Evolutionary conservation across 2,329 filamentous ascomycete genomes (phyloP).

Genomic region (Exophiala oligosperma): DNA sequence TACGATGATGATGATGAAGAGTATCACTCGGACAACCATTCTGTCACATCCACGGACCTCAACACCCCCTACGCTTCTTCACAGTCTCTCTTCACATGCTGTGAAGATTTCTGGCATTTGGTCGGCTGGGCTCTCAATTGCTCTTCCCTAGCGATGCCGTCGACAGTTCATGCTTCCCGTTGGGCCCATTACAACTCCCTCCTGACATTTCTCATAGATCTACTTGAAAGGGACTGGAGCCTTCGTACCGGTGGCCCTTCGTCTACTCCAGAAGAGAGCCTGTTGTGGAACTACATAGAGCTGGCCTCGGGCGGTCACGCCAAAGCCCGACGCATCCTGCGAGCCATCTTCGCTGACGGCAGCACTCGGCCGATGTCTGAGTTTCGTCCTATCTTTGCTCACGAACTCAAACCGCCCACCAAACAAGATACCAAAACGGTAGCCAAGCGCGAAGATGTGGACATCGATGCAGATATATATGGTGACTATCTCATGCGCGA

Average conservation of each 20-base stretch:
- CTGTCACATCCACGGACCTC: constrained; percentile 38
- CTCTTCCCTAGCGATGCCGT: constrained; percentile 58
- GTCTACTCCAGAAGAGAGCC: constrained; percentile 36
- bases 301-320: constrained; percentile 34
- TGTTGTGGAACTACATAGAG: constrained; percentile 46
- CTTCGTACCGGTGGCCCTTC: constrained; percentile 16
- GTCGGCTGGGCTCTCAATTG: constrained; percentile 95
- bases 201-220: constrained; percentile 67
- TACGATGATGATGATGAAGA: constrained; percentile 26
- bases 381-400: constrained; percentile 46
- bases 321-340: constrained; percentile 43
- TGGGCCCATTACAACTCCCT: constrained; percentile 83
- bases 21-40: constrained; percentile 41
- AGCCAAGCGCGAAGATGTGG: constrained; percentile 44
- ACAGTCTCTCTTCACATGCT: constrained; percentile 70
- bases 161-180: constrained; percentile 46
- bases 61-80: constrained; percentile 61
- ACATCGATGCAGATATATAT: constrained; percentile 47
- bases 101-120: constrained; percentile 83
- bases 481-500: constrained; percentile 45
- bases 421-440: constrained; percentile 30
- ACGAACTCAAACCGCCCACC: constrained; percentile 43
- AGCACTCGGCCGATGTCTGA: constrained; percentile 37
- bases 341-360: constrained; percentile 50
- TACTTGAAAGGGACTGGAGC: constrained; percentile 47